Evolutionary conservation across 1,284 basidiomycete genomes (phyloP), one percentile per base, ranked within the genome.

Genomic region (Papiliotrema nemorosa): DNA sequence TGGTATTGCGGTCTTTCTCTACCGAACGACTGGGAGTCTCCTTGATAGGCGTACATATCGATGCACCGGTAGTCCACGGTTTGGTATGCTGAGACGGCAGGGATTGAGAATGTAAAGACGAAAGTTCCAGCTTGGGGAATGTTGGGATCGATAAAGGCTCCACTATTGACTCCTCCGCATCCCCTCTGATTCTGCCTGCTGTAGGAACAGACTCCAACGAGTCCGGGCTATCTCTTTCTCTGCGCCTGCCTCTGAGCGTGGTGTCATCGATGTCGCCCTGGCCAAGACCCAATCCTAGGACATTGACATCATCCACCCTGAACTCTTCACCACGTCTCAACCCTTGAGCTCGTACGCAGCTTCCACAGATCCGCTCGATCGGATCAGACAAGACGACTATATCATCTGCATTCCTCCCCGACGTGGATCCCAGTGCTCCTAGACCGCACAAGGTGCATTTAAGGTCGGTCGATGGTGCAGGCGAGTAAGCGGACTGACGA

Each of bases 371-470:
- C 35, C 67, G 54, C 50, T 70, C 68, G 37, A 60, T 50, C 24
- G 54, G 37, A 21, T 65, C 58, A 27, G 55, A 51, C 13, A 64
- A 46, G 18, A 63, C 44, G 24, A 60, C 46, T 10, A 58, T 50
- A 13, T 51, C 63, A 26, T 62, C 56, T 7, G 26, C 25, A 34
- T n/a, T 35, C n/a, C 33, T 43, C 21, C 35, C 35, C 12, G 18
- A 29, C 16, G 35, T 34, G 18, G 29, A 31, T 31, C 29, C 18
- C 40, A 42, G 2, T 41, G 54, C 49, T 16, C 53, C 64, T 2
- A 56, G 49, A 13, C 70, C 70, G 53, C 70, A 73, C 21, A 64
- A 38, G 1, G 64, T 52, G 50, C 70, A 73, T 57, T 73, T 73
- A 55, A 67, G 58, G 12, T 47, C 31, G 14, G 35, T 4, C 50